Base-by-base conservation (phyloP, 306 rosid genomes). In the Mimosa bimucronata region DNA sequence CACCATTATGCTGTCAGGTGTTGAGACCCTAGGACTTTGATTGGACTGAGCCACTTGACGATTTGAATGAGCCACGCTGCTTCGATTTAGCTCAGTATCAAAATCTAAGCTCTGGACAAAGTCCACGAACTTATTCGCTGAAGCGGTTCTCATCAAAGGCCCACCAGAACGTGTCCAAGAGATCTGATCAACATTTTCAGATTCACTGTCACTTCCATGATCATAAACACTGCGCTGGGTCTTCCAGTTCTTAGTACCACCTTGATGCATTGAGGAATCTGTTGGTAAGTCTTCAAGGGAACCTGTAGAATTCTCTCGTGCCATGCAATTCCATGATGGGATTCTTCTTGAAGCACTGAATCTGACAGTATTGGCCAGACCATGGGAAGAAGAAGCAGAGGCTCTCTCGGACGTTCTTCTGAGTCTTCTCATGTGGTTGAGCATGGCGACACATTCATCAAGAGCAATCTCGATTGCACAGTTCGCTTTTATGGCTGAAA, bases 111-210 rank as follows among this genome's bases (percentile, higher is more conserved):
- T 86, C 64, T 88, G 90, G 79, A 95, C 92, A 78, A 88, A 92
- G 90, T 95, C 96, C 2, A 90, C 77, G 81, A 95, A 93, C 86
- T 46, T 69, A 82, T 91, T 76, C 28, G 99, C 91, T 1, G 99
- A 95, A 15, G 91, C 55, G 64, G 99, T 95, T 70, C 99, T 90
- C 98, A 95, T 92, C 83, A 95, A 87, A 38, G 99, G 99, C 68
- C 99, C 99, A 12, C 99, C 99, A 5, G 97, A 86, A 86, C 92
- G 85, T 6, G 99, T 95, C 99, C 99, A 95, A 45, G 96, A 83
- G 83, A 69, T 88, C 50, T 89, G 81, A 58, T 92, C 98, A 30
- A 82, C 77, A 73, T 61, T 83, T 81, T 95, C 99, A 0, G 94
- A 87, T 80, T 95, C 98, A 52, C 91, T 87, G 79, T 95, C 98